Percentiles rank a stretch among this genome's conserved stretches.
Conservation (phyloP, 768 basidiomycete genomes). For the Pleurotus citrinopileatus region DNA sequence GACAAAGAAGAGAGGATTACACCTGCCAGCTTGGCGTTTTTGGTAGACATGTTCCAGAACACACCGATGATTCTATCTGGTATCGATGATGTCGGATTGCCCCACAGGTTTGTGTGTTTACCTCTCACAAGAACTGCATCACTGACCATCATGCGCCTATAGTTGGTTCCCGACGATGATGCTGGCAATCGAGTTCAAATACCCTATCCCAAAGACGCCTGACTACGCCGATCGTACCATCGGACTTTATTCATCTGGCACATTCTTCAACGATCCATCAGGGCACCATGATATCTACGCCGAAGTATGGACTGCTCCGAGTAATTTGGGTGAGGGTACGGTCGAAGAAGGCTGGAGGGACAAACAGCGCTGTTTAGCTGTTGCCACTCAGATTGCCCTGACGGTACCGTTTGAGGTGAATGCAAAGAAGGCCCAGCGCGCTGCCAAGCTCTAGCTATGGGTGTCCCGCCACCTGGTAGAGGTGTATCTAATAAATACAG, state of each 20-base stretch:
- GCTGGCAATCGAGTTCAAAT: conserved; percentile 61
- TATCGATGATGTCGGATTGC: conserved; percentile 36
- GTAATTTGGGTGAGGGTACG: conserved; percentile 45
- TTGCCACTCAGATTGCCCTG: conserved; percentile 60
- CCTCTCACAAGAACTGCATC: conserved; percentile 8
- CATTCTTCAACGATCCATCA: conserved; percentile 51
- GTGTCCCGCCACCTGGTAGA: no score
- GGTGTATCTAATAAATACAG: no score
- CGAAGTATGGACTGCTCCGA: conserved; percentile 68
- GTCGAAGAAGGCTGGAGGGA: conserved; percentile 52
- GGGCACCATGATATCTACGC: conserved; percentile 56
- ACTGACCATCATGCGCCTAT: not conserved
- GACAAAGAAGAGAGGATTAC: conserved; percentile 42
- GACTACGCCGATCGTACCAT: conserved; percentile 49
- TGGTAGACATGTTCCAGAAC: conserved; percentile 53
- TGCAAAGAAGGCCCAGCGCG: conserved; percentile 21
- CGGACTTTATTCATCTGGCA: conserved; percentile 50
- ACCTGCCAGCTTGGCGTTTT: conserved; percentile 47
- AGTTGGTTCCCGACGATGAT: conserved; percentile 68
- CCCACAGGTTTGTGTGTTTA: conserved; percentile 23
- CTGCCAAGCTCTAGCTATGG: conserved; percentile 4
- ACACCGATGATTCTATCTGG: conserved; percentile 45
- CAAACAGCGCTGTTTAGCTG: conserved; percentile 59
- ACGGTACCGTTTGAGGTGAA: conserved; percentile 42
- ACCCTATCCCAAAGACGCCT: conserved; percentile 46